Conservation (phyloP, 1,284 basidiomycete species). For the Irpex sp. region DNA sequence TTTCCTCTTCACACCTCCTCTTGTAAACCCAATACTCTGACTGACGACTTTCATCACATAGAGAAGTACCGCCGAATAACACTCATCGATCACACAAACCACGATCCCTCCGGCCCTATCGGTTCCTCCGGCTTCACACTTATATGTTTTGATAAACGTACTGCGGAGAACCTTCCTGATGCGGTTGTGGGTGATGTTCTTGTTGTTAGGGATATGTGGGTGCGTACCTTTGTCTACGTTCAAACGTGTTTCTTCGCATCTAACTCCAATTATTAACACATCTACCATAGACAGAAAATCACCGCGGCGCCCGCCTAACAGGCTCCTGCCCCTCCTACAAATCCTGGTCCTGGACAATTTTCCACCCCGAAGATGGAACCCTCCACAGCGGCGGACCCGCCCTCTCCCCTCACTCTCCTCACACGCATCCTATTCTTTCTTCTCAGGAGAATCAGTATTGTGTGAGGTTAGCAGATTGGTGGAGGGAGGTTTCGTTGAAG, state of each 20-base stretch:
- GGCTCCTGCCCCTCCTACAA: constrained; percentile 27
- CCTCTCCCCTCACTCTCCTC: constrained; percentile 23
- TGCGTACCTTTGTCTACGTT: not conserved
- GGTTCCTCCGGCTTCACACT: too few species aligned
- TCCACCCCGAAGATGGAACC: constrained; percentile 15
- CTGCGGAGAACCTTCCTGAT: constrained; percentile 44
- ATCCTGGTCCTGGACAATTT: constrained; percentile 25
- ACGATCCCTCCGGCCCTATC: too few species aligned
- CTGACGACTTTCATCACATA: too few species aligned
- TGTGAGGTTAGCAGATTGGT: constrained; percentile 47
- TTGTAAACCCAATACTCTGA: too few species aligned
- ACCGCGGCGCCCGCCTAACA: constrained; percentile 19
- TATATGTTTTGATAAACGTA: constrained; percentile 45
- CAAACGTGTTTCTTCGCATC: not conserved
- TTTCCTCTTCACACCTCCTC: too few species aligned
- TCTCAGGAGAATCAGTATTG: constrained; percentile 29
- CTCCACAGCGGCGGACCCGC: constrained; percentile 19
- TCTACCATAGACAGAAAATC: constrained; percentile 28
- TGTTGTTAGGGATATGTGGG: constrained; percentile 27
- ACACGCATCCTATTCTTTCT: constrained; percentile 16
- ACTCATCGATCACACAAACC: too few species aligned
- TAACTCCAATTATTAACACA: not conserved
- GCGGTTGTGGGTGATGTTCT: constrained; percentile 40
- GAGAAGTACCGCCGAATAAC: too few species aligned
- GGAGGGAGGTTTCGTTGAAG: constrained; percentile 31